Evolutionary conservation across 345 rosid species (phyloP).

Genomic region (Brassica cretica): DNA sequence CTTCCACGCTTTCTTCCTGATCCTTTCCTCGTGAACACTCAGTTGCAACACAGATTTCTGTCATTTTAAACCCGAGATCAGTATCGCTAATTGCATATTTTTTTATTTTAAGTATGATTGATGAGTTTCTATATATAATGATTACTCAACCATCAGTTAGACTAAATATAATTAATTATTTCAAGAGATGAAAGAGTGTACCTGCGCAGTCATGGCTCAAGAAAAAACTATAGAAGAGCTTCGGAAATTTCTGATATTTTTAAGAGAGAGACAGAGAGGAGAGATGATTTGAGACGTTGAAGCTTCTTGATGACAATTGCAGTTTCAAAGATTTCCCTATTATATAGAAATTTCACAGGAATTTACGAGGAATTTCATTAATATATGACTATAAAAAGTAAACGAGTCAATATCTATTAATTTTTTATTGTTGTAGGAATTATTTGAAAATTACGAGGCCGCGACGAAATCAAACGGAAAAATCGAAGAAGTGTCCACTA

Average conservation of each 20-base stretch:
- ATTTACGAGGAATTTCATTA: background rate
- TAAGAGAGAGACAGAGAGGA: background rate
- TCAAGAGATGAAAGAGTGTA: conserved; percentile 2
- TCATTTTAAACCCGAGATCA: background rate
- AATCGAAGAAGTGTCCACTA: background rate
- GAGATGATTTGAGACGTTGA: background rate
- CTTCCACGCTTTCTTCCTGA: conserved; percentile 53
- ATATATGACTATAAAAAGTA: conserved; percentile 6
- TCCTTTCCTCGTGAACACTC: conserved; percentile 42
- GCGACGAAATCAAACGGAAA: background rate
- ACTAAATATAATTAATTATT: background rate
- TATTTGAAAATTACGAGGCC: background rate
- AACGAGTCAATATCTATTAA: conserved; percentile 11
- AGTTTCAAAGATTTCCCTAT: background rate
- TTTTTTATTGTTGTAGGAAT: background rate
- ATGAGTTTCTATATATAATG: background rate
- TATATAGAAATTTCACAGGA: conserved; percentile 16
- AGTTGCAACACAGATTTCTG: conserved; percentile 69
- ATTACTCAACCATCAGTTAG: conserved; percentile 3
- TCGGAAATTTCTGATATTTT: background rate
- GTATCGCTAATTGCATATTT: background rate
- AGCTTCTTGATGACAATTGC: conserved; percentile 25
- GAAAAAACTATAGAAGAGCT: background rate
- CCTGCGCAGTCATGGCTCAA: conserved; percentile 23
- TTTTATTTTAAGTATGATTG: background rate